Evolutionary conservation across 495 filamentous ascomycete species (phyloP), one percentile per base, ranked within the genome.

Genomic region (Xylaria venustula): DNA sequence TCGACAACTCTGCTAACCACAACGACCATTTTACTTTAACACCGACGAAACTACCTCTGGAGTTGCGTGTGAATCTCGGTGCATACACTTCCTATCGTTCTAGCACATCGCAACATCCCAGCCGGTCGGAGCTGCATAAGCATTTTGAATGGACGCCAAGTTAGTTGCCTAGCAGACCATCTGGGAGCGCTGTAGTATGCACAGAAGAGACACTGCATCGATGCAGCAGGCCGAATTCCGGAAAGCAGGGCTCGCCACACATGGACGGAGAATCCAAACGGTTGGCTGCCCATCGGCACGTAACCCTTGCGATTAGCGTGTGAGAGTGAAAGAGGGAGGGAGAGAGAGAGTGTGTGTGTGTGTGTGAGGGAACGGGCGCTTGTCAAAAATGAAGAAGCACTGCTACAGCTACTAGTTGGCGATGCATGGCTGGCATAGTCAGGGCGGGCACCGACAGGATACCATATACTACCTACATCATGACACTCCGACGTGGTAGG

Each of bases 371-470:
- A 55, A 45, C 53, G 53, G 53, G 53, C 53, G 53, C 53, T 55
- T 55, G 53, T 55, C 20, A 14, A 37, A 55, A 45, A 45, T 44
- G n/a, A 23, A 44, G 53, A 34, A 55, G 40, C 53, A 44, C 40
- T 44, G 40, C 37, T 8, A 55, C 40, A 45, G 40, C 17, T 20
- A 41, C 14, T 48, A 55, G 53, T 40, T 45, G 53, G 40, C 17
- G 19, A 45, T 55, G 53, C 53, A 55, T 55, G 32, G 28, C 20
- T 44, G 53, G 37, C 53, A 55, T 44, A 28, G 40, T 20, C 53
- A 55, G 32, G 53, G 53, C 53, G 53, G 53, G 53, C 53, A 26
- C 40, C 53, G 28, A 55, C 53, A 55, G 53, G 40, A 55, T 26
- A 41, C 22, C 30, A 5, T 40, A 7, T 40, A 40, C 37, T 40